phyloP scores from a whole-genome alignment of 208 protist species.

The Leishmania lainsoni region DNA sequence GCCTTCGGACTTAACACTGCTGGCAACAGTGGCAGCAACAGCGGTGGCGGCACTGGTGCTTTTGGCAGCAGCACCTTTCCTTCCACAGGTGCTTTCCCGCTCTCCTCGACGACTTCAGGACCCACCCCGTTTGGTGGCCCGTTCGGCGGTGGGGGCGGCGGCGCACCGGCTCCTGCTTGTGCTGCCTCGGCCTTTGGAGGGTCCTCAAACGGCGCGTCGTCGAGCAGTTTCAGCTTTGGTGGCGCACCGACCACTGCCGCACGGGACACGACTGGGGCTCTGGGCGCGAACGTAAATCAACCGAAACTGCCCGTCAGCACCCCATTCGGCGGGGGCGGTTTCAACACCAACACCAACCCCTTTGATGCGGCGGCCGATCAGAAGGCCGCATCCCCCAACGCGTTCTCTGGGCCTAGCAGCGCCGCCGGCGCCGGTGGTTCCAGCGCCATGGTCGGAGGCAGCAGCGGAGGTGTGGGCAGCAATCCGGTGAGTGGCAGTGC shows the following conservation, averaged over 20 bases:
- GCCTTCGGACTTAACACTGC: background rate
- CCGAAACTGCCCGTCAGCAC: background rate
- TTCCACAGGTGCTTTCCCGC: background rate
- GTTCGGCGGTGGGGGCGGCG: background rate
- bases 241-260: background rate
- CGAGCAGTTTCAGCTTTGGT: background rate
- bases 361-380: background rate
- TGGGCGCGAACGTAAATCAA: background rate
- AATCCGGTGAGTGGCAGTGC: background rate
- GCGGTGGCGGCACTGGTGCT: background rate
- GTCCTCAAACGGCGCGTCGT: background rate
- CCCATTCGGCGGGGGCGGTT: background rate
- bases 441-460: background rate
- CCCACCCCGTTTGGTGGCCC: background rate
- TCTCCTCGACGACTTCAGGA: background rate
- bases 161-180: background rate
- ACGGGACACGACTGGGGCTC: background rate
- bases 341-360: background rate
- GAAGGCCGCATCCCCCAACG: background rate
- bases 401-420: background rate
- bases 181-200: background rate
- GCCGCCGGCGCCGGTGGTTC: background rate
- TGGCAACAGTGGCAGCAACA: background rate
- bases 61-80: background rate
- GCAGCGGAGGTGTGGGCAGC: background rate